Evolutionary conservation across 2,329 filamentous ascomycete genomes (phyloP).

Genomic region (Mycosphaerelloides madeirae): DNA sequence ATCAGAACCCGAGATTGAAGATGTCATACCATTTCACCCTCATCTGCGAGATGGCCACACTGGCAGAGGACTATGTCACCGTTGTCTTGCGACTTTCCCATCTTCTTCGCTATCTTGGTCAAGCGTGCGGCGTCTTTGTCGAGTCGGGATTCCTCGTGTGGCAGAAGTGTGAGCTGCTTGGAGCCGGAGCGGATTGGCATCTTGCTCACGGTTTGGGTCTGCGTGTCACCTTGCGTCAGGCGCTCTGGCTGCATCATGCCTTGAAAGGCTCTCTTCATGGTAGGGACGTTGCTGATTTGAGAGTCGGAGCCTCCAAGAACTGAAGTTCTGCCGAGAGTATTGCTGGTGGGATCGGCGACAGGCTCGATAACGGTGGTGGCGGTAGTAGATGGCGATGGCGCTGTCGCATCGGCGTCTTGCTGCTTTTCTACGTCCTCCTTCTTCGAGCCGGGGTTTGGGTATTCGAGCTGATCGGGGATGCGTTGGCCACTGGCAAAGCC

Average conservation of each 20-base stretch:
- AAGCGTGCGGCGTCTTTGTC: not conserved
- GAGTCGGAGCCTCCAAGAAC: constrained; percentile 14
- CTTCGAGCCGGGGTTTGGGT: not conserved
- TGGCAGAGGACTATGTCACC: constrained; percentile 35
- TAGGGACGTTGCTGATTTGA: constrained; percentile 19
- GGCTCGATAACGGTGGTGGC: not conserved
- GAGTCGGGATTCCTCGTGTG: constrained; percentile 9
- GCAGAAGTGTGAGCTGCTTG: constrained; percentile 4
- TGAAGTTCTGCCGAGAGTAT: too few species aligned
- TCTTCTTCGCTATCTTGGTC: constrained; percentile 9
- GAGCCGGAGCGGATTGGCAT: not conserved
- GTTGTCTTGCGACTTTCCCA: constrained; percentile 12
- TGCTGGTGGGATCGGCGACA: not conserved
- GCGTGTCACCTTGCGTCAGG: constrained; percentile 32
- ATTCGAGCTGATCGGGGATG: too few species aligned
- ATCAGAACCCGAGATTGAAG: not conserved
- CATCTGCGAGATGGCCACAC: constrained; percentile 38
- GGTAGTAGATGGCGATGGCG: not conserved
- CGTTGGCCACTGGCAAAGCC: too few species aligned
- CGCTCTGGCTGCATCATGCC: constrained; percentile 27
- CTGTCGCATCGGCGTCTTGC: not conserved
- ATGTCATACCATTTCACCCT: constrained; percentile 39
- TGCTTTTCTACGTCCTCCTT: not conserved
- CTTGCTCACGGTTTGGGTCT: constrained; percentile 19
- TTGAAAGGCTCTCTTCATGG: constrained; percentile 23